These are phyloP conservation scores for Hibiscus trionum DNA, from an alignment of 345 rosid species.

Conservation along the genomic window DNA sequence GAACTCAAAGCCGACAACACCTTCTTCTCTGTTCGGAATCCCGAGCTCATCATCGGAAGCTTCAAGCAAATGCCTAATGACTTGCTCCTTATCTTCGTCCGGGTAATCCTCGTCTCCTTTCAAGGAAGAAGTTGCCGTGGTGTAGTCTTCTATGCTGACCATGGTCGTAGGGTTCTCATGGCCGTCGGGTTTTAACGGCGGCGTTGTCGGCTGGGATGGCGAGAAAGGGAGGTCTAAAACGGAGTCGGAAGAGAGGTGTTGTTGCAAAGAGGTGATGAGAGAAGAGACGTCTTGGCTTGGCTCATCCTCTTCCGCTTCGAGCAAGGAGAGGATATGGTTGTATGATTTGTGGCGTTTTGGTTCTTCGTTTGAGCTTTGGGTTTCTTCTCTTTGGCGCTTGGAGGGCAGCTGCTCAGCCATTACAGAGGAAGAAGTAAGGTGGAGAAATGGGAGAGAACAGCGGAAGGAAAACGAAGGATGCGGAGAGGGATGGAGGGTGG, in stretches of 20 bases:
- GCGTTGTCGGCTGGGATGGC: background rate
- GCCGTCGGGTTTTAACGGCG: background rate
- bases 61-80: slow-evolving; percentile 69
- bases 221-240: slow-evolving; percentile 10
- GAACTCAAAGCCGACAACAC: background rate
- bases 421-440: background rate
- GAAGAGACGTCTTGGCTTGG: slow-evolving; percentile 44
- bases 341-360: slow-evolving; percentile 45
- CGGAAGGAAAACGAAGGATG: background rate
- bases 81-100: slow-evolving; percentile 34
- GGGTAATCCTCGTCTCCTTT: slow-evolving; percentile 21
- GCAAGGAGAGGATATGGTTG: slow-evolving; percentile 32
- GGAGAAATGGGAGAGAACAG: too few species aligned
- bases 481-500: slow-evolving; percentile 38
- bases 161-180: slow-evolving; percentile 11
- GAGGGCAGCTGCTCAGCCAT: slow-evolving; percentile 39
- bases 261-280: slow-evolving; percentile 50
- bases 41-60: slow-evolving; percentile 94
- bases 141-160: slow-evolving; percentile 12
- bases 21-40: slow-evolving; percentile 40
- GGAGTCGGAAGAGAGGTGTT: slow-evolving; percentile 33
- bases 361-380: slow-evolving; percentile 14
- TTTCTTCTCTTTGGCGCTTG: slow-evolving; percentile 61
- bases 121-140: slow-evolving; percentile 19
- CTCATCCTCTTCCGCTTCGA: slow-evolving; percentile 47